Evolutionary conservation across 2,329 filamentous ascomycete genomes (phyloP), one percentile per base, ranked within the genome.

Genomic region (Verticillium klebahnii): DNA sequence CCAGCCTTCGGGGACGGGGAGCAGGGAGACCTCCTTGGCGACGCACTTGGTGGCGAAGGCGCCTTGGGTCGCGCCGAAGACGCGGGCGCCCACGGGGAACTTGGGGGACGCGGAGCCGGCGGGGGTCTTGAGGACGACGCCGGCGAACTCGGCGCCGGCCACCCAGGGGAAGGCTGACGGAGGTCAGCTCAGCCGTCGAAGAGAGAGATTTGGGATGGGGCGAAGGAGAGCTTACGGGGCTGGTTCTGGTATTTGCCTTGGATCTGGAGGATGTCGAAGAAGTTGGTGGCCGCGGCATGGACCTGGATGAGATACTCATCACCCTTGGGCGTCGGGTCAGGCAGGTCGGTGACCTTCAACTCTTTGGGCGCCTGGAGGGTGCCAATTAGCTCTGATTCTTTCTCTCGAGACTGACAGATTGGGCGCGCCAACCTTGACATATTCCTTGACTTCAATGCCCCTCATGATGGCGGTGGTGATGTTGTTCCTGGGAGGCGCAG

Each of bases 261-360:
- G 71, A 97, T 92, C 73, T 98, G 94, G 60, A 98, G 86, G 62
- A 97, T 90, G 74, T 98, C 94, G 80, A 97, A 98, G 84, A 98
- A 98, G 79, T 98, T 98, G 70, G 92, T 91, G 23, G 92, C 94
- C 0, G 90, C 85, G 56, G 94, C 92, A 76, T 92, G 91, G 70
- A 98, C 90, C 71, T 88, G 85, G 73, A 98, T 90, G 66, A 96
- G 82, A 74, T 97, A 98, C 78, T 97, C 87, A 71, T 90, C 80
- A 36, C 86, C 76, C 9, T 82, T 81, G 1, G 93, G 91, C 1
- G 79, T 78, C 1, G 92, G 93, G 60, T 93, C 91, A 19, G 92
- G 87, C 15, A 97, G 84, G 25, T 86, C 82, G 19, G 86, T 83
- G 67, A 96, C 89, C 64, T 80, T 84, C 74, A 98, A 91, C 71